Evolutionary conservation across 2,329 filamentous ascomycete species (phyloP).

Genomic region (Penicillium sp.): DNA sequence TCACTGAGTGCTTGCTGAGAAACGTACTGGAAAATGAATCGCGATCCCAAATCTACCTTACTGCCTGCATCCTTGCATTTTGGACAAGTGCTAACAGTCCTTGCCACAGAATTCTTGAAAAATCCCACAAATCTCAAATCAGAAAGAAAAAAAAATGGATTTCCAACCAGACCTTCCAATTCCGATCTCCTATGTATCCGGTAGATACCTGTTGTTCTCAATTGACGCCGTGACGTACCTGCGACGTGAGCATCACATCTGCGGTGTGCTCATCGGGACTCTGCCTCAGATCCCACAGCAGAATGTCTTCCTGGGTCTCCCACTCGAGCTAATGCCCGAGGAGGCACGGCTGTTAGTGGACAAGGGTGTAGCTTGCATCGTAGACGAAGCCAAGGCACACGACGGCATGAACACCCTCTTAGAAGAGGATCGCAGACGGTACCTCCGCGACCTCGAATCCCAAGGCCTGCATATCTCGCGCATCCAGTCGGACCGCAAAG

Average conservation of each 20-base stretch:
- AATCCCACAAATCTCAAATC: conserved; percentile 7
- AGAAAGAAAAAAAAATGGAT: conserved; percentile 29
- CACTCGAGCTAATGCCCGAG: conserved; percentile 85
- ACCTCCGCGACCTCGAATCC: conserved; percentile 57
- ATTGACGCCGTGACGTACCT: conserved; percentile 74
- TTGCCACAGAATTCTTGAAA: conserved; percentile 20
- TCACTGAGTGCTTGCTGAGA: conserved; percentile 44
- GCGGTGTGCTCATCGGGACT: conserved; percentile 80
- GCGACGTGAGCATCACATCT: conserved; percentile 77
- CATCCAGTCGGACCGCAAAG: conserved; percentile 47
- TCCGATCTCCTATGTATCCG: conserved; percentile 75
- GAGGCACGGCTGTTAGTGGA: conserved; percentile 80
- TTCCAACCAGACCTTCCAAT: conserved; percentile 55
- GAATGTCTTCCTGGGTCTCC: conserved; percentile 87
- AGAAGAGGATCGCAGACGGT: conserved; percentile 59
- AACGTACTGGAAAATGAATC: conserved; percentile 43
- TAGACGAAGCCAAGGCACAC: conserved; percentile 76
- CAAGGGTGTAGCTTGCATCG: conserved; percentile 71
- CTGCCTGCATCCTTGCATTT: background rate
- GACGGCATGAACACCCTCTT: conserved; percentile 59
- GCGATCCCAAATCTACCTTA: conserved; percentile 8
- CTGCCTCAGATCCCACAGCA: conserved; percentile 91
- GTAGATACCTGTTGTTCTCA: conserved; percentile 87
- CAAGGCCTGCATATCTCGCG: conserved; percentile 53
- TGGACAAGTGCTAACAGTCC: conserved; percentile 14